Evolutionary conservation across 2,329 filamentous ascomycete species (phyloP).

Genomic region (Graphilbum fragrans): DNA sequence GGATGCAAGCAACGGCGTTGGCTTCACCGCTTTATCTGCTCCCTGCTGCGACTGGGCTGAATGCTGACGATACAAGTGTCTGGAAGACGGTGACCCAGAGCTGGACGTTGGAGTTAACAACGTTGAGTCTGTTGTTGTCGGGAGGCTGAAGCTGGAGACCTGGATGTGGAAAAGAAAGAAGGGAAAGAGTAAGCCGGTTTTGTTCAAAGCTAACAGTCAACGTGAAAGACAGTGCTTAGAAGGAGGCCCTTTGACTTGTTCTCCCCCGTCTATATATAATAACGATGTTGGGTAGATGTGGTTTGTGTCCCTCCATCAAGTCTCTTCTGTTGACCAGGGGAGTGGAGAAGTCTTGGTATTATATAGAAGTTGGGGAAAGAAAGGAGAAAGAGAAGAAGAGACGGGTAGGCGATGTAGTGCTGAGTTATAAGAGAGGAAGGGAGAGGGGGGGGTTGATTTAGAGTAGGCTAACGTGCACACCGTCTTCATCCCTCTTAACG

Average conservation of each 20-base stretch:
- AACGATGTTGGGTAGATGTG: too few relatives aligned
- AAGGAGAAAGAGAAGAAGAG: background rate
- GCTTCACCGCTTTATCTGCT: conserved; percentile 17
- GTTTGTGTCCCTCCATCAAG: too few relatives aligned
- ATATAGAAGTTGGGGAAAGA: background rate
- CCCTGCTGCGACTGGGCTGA: background rate
- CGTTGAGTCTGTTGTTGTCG: conserved; percentile 24
- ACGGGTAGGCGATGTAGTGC: background rate
- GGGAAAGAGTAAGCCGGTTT: background rate
- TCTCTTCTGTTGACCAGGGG: too few relatives aligned
- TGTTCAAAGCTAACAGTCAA: background rate
- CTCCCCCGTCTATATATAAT: too few relatives aligned
- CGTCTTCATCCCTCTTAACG: too few relatives aligned
- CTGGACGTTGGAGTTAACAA: conserved; percentile 40
- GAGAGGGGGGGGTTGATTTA: background rate
- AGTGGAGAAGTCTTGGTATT: background rate
- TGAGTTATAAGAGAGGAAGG: background rate
- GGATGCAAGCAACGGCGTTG: conserved; percentile 24
- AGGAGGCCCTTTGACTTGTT: too few relatives aligned
- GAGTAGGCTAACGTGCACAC: background rate
- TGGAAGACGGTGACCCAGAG: conserved; percentile 33
- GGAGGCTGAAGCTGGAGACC: conserved; percentile 25
- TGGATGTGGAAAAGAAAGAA: conserved; percentile 6
- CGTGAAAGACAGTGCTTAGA: background rate
- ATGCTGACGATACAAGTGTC: conserved; percentile 17